A percentile compares a stretch with the other conserved stretches of the same genome.
These are phyloP conservation scores for Pythium pectinolyticum DNA, from an alignment of 352 stramenopile genomes.

Conservation along the genomic window DNA sequence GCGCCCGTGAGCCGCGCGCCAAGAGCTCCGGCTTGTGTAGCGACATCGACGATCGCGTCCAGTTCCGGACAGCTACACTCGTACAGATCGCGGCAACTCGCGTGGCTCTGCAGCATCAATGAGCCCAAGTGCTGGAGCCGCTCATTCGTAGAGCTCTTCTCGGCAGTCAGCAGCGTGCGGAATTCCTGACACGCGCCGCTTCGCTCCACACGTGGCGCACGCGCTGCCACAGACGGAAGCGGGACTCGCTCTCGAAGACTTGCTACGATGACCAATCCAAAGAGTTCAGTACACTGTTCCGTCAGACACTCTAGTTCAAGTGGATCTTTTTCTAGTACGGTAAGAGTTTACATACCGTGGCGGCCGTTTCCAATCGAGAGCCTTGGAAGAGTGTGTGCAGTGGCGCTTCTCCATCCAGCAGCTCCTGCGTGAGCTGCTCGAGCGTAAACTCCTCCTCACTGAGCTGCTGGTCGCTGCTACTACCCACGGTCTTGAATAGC, in stretches of 20 bases:
- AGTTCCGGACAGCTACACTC: constrained; percentile 78
- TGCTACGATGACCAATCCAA: background rate
- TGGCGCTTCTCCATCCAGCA: constrained; percentile 14
- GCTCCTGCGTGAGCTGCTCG: constrained; percentile 32
- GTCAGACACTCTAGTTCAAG: background rate
- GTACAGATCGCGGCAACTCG: constrained; percentile 63
- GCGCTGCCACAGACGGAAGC: constrained; percentile 57
- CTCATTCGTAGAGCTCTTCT: background rate
- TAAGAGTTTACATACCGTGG: constrained; percentile 33
- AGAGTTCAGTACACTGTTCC: background rate
- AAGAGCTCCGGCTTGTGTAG: constrained; percentile 45
- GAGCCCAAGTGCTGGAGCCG: constrained; percentile 40
- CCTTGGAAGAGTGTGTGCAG: constrained; percentile 35
- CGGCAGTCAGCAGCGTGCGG: constrained; percentile 24
- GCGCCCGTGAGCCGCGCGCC: constrained; percentile 77
- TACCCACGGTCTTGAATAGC: constrained; percentile 26
- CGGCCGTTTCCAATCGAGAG: constrained; percentile 34
- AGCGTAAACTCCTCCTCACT: constrained; percentile 32
- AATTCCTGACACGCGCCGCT: constrained; percentile 62
- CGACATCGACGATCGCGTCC: constrained; percentile 57
- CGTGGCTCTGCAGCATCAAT: constrained; percentile 72
- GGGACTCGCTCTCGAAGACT: background rate
- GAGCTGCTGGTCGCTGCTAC: constrained; percentile 23
- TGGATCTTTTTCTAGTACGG: background rate
- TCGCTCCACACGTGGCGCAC: constrained; percentile 72